phyloP scores from a whole-genome alignment of 805 yeast species.

The Starmera pachycereana region DNA sequence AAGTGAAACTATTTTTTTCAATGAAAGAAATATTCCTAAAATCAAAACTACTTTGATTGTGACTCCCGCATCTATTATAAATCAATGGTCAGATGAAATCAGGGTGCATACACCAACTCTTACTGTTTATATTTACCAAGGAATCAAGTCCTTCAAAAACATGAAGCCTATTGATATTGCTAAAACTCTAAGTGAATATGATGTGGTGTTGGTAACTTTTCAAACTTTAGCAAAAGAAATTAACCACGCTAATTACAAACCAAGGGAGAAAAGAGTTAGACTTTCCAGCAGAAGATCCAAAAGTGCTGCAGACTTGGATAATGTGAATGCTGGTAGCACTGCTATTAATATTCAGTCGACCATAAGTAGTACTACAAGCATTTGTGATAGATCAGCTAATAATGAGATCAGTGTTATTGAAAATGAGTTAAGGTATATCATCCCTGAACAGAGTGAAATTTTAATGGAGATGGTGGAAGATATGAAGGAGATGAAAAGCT shows the following conservation, averaged over 20 bases:
- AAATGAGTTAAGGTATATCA: neutral
- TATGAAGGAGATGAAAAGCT: constrained; percentile 2
- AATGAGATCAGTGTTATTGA: neutral
- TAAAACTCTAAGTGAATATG: constrained; percentile 46
- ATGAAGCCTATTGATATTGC: constrained; percentile 30
- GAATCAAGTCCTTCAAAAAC: constrained; percentile 31
- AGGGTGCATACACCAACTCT: constrained; percentile 47
- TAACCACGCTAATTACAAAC: constrained; percentile 67
- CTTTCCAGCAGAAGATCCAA: constrained; percentile 11
- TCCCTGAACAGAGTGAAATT: constrained; percentile 1
- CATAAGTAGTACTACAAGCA: neutral
- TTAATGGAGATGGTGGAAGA: constrained; percentile 7
- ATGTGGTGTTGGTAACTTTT: constrained; percentile 77
- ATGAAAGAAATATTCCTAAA: constrained; percentile 20
- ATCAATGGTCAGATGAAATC: constrained; percentile 83
- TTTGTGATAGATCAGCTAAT: too few relatives aligned
- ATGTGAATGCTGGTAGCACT: neutral
- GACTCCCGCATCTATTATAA: constrained; percentile 74
- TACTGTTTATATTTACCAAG: constrained; percentile 54
- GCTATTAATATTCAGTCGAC: neutral
- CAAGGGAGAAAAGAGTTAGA: constrained; percentile 21
- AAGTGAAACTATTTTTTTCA: constrained; percentile 3
- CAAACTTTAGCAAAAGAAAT: constrained; percentile 61
- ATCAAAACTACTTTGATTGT: constrained; percentile 71
- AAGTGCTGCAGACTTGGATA: neutral